These are phyloP conservation scores for Botrytis sinoallii DNA, from an alignment of 2,329 filamentous ascomycete species.

Conservation along the genomic window DNA sequence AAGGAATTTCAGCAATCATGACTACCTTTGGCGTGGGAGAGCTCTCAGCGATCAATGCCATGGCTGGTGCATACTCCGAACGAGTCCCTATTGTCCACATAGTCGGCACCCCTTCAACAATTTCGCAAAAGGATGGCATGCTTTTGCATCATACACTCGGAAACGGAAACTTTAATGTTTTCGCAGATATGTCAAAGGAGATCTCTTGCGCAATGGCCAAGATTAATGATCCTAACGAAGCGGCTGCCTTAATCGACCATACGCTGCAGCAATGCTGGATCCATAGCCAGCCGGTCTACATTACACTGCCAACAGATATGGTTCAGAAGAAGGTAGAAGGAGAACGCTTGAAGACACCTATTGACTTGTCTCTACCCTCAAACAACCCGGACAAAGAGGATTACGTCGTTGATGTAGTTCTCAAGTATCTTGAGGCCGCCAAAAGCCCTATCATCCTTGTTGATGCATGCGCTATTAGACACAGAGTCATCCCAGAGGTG, in stretches of 20 bases:
- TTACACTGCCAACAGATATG: slow-evolving; percentile 80
- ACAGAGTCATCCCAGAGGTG: slow-evolving; percentile 69
- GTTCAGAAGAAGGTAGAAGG: slow-evolving; percentile 74
- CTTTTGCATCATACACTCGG: slow-evolving; percentile 68
- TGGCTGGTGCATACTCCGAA: slow-evolving; percentile 73
- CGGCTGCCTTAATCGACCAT: slow-evolving; percentile 73
- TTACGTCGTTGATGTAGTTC: slow-evolving; percentile 76
- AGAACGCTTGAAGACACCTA: slow-evolving; percentile 62
- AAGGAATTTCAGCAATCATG: slow-evolving; percentile 65
- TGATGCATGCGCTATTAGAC: slow-evolving; percentile 78
- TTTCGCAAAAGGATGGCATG: slow-evolving; percentile 46
- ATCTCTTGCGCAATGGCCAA: slow-evolving; percentile 71
- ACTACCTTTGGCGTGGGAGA: slow-evolving; percentile 76
- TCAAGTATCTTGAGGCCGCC: slow-evolving; percentile 69
- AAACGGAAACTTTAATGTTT: slow-evolving; percentile 79
- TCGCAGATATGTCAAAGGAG: slow-evolving; percentile 70
- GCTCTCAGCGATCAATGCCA: slow-evolving; percentile 69
- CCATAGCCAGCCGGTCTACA: slow-evolving; percentile 75
- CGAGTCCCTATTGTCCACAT: slow-evolving; percentile 67
- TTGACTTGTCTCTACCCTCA: slow-evolving; percentile 60
- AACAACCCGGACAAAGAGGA: slow-evolving; percentile 73
- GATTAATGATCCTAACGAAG: slow-evolving; percentile 66
- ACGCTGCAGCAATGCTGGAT: slow-evolving; percentile 72
- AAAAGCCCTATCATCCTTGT: slow-evolving; percentile 76
- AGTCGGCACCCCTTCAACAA: slow-evolving; percentile 51